phyloP scores from a whole-genome alignment of 176 grass and related monocot species.

The Rhynchospora tenuis region DNA sequence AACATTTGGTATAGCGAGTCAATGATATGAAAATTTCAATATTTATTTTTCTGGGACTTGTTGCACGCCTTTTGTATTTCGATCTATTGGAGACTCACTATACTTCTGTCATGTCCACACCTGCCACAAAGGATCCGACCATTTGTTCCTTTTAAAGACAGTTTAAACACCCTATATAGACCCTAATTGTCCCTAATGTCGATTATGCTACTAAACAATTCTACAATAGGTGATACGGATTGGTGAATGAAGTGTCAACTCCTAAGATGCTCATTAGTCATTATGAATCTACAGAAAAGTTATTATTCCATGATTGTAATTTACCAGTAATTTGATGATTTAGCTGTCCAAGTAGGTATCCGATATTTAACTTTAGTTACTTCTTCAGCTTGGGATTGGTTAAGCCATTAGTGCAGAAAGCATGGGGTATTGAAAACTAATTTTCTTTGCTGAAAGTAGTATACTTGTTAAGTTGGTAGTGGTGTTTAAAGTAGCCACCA shows the following conservation, averaged over 20 bases:
- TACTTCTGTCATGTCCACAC: not conserved
- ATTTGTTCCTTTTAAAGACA: not conserved
- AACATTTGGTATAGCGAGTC: not conserved
- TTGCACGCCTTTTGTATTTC: not conserved
- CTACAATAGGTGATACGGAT: not conserved
- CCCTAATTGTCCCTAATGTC: slow-evolving; percentile 4
- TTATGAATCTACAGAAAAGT: not conserved
- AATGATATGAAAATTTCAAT: not conserved
- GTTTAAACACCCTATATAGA: not conserved
- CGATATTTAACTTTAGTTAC: not conserved
- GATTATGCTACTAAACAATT: not conserved
- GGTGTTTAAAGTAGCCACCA: not conserved
- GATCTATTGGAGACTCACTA: not conserved
- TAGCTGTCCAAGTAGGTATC: not conserved
- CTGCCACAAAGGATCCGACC: not conserved
- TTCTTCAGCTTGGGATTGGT: not conserved
- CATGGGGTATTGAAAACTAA: not conserved
- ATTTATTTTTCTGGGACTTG: not conserved
- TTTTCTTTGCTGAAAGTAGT: not conserved
- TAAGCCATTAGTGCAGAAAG: not conserved
- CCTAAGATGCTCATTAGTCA: not conserved
- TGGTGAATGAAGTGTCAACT: not conserved
- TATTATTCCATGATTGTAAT: not conserved
- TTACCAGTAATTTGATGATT: not conserved
- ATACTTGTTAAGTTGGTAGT: not conserved